A percentile compares a stretch with the other conserved stretches of the same genome.
These are phyloP conservation scores for Lactifluus piperatus DNA, from an alignment of 768 basidiomycete species.

Conservation along the genomic window DNA sequence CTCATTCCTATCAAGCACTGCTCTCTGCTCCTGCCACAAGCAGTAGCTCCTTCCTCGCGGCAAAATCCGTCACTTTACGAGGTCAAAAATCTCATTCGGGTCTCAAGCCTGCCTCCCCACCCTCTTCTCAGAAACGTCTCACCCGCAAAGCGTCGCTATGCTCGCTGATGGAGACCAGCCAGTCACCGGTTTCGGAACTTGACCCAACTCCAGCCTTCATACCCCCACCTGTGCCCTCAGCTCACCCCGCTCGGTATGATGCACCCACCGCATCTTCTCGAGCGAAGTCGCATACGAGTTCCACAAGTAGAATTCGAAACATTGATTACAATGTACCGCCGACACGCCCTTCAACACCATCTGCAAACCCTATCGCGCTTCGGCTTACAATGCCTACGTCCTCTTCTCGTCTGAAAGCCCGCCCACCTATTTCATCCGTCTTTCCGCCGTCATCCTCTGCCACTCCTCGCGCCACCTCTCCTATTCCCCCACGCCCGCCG, in stretches of 20 bases:
- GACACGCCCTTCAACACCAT: constrained; percentile 70
- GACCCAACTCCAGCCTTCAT: constrained; percentile 28
- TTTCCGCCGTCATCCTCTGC: constrained; percentile 42
- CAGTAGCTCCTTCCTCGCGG: constrained; percentile 50
- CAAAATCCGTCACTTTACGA: constrained; percentile 68
- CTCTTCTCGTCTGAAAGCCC: constrained; percentile 55
- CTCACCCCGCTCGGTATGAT: constrained; percentile 48
- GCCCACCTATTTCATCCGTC: constrained; percentile 68
- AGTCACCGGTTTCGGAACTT: constrained; percentile 48
- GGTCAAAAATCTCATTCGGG: constrained; percentile 81
- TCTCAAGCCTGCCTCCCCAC: constrained; percentile 66
- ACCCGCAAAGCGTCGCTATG: constrained; percentile 74
- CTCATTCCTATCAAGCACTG: constrained; percentile 49
- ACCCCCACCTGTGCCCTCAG: constrained; percentile 31
- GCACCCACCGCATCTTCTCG: constrained; percentile 75
- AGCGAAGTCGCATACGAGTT: constrained; percentile 61
- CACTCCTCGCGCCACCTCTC: constrained; percentile 46
- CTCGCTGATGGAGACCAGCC: constrained; percentile 54
- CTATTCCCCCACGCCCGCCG: constrained; percentile 47
- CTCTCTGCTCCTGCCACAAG: constrained; percentile 39
- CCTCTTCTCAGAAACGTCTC: constrained; percentile 52
- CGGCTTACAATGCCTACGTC: constrained; percentile 86
- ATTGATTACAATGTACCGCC: constrained; percentile 66
- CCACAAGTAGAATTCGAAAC: constrained; percentile 50
- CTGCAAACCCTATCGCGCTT: constrained; percentile 65